A percentile compares a stretch with the other conserved stretches of the same genome.
Conservation (phyloP, 2,329 filamentous ascomycete species). For the Chaetomiaceae sp. region DNA sequence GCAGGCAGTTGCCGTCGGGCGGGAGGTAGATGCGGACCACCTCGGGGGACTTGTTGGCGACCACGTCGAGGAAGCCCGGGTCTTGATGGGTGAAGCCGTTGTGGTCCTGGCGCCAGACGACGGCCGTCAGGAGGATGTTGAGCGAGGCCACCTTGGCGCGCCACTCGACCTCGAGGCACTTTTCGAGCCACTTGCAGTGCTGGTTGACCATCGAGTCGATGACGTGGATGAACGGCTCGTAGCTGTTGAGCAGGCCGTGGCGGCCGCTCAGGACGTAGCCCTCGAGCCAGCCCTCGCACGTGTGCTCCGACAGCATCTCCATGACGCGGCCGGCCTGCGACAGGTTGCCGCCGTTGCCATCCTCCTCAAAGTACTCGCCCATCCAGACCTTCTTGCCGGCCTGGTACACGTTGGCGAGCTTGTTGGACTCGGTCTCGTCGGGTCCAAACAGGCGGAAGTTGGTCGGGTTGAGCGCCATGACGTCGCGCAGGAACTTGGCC, state of each 20-base stretch:
- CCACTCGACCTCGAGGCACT: slow-evolving; percentile 76
- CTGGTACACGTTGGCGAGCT: slow-evolving; percentile 66
- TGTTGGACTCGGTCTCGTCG: slow-evolving; percentile 79
- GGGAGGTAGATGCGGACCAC: slow-evolving; percentile 78
- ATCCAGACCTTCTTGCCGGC: slow-evolving; percentile 77
- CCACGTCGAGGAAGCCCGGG: slow-evolving; percentile 73
- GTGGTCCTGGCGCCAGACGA: slow-evolving; percentile 79
- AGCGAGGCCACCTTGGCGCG: slow-evolving; percentile 67
- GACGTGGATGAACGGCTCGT: slow-evolving; percentile 78
- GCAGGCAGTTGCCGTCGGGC: slow-evolving; percentile 72
- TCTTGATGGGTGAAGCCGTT: slow-evolving; percentile 82
- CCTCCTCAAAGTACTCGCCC: slow-evolving; percentile 73
- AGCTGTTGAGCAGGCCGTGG: slow-evolving; percentile 73
- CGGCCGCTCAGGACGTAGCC: slow-evolving; percentile 72
- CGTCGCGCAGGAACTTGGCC: slow-evolving; percentile 61
- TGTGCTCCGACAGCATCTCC: slow-evolving; percentile 82
- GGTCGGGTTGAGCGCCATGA: slow-evolving; percentile 59
- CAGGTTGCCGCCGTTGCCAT: slow-evolving; percentile 69
- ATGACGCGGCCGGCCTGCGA: slow-evolving; percentile 66
- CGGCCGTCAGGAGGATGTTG: slow-evolving; percentile 74
- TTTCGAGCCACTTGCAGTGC: slow-evolving; percentile 83
- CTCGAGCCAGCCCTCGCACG: slow-evolving; percentile 74
- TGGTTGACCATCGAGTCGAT: slow-evolving; percentile 83
- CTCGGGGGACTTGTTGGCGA: slow-evolving; percentile 75
- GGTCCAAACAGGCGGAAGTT: slow-evolving; percentile 75